phyloP scores from a whole-genome alignment of 148 eudicot species.

The Drosera capensis region DNA sequence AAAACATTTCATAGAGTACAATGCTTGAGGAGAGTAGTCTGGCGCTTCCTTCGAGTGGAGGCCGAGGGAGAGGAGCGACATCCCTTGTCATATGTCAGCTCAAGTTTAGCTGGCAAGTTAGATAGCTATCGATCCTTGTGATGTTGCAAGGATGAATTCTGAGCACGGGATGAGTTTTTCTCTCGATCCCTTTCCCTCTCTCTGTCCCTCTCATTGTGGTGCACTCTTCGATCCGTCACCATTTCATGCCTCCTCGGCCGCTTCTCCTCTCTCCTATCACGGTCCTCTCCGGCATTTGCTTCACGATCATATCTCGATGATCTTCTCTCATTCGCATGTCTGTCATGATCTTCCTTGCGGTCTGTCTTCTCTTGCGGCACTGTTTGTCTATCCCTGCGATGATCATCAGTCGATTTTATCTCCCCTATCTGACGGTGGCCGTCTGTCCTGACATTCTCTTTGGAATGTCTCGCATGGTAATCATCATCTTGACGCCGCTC shows the following conservation, averaged over 20 bases:
- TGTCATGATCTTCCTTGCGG: slow-evolving; percentile 17
- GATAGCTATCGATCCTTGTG: no score
- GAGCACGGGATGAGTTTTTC: no score
- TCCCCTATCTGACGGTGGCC: slow-evolving; percentile 16
- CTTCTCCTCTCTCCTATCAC: slow-evolving; percentile 41
- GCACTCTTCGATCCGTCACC: slow-evolving; percentile 15
- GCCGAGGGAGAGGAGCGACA: no score
- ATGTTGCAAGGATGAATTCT: no score
- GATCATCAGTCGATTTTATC: slow-evolving; percentile 15
- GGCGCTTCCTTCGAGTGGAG: no score
- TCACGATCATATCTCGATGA: slow-evolving; percentile 27
- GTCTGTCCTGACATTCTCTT: slow-evolving; percentile 17
- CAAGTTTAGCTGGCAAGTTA: no score
- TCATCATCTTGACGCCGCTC: slow-evolving; percentile 15
- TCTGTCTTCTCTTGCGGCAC: slow-evolving; percentile 12
- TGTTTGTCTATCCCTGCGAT: slow-evolving; percentile 15
- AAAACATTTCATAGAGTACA: no score
- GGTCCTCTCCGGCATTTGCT: slow-evolving; percentile 23
- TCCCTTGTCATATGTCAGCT: no score
- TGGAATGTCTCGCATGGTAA: slow-evolving; percentile 20
- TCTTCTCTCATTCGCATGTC: slow-evolving; percentile 16
- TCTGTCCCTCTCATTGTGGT: no score
- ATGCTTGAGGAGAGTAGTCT: no score
- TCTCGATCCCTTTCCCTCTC: no score
- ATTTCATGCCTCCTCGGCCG: slow-evolving; percentile 27